Evolutionary conservation across 345 rosid genomes (phyloP).

Genomic region (Limnanthes douglasii): DNA sequence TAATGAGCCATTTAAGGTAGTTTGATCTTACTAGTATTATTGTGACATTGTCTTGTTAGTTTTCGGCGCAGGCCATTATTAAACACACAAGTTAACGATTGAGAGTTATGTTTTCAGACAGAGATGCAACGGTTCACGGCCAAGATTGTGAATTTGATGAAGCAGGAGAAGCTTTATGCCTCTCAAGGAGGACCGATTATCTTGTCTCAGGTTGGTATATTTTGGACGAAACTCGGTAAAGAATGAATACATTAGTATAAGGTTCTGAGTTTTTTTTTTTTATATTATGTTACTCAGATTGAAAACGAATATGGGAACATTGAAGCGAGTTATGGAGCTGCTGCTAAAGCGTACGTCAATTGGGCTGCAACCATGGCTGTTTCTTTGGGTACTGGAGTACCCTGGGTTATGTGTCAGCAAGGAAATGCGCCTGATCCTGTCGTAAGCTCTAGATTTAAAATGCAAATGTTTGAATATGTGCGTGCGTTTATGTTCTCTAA

Average conservation of each 20-base stretch:
- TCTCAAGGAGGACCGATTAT: slow-evolving; percentile 97
- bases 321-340: slow-evolving; percentile 50
- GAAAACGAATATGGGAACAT: slow-evolving; percentile 94
- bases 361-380: slow-evolving; percentile 95
- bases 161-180: slow-evolving; percentile 78
- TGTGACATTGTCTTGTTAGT: not conserved
- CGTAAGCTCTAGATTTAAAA: slow-evolving; percentile 25
- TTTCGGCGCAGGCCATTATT: not conserved
- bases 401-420: slow-evolving; percentile 99
- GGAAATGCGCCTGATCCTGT: slow-evolving; percentile 86
- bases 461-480: not conserved
- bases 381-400: slow-evolving; percentile 79
- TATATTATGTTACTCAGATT: slow-evolving; percentile 32
- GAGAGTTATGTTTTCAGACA: slow-evolving; percentile 20
- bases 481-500: not conserved
- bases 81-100: slow-evolving; percentile 1
- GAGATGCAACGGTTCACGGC: slow-evolving; percentile 88
- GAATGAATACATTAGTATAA: not conserved
- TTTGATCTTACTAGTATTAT: not conserved
- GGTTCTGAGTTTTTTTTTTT: not conserved
- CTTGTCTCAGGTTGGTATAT: slow-evolving; percentile 58
- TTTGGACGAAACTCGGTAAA: slow-evolving; percentile 2
- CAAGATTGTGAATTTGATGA: slow-evolving; percentile 83
- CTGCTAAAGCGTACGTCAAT: slow-evolving; percentile 55
- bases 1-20: slow-evolving; percentile 81